Base-by-base conservation (phyloP, 2,329 filamentous ascomycete species). In the Helotiales sp. region DNA sequence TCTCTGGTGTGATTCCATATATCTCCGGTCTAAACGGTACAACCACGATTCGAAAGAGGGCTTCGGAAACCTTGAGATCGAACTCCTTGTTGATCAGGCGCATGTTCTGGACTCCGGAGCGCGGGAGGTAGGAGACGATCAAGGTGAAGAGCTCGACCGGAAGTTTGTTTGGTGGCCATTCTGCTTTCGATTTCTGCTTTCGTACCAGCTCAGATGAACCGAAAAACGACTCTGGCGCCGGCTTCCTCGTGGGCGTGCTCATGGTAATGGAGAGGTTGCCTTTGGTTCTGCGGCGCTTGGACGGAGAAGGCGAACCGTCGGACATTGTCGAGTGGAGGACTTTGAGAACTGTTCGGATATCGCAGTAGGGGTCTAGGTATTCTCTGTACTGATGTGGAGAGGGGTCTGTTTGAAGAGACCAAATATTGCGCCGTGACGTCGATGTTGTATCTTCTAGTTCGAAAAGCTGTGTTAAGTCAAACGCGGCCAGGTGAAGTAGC, bases 1-100 rank as follows among this genome's bases (percentile, higher is more conserved):
- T 63, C 40, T 79, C 77, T 17, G 80, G 79, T 22, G 84, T 77
- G 77, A 84, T 84, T 52, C 83, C 84, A 75, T 87, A 90, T 26
- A 91, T 85, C 70, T 89, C 85, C 1, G 86, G 84, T 49, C 85
- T 86, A 78, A 91, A 92, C 1, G 87, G 87, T 1, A 90, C 86
- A 6, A 91, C 87, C 8, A 89, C 85, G 52, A 86, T 87, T 65
- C 83, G 81, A 75, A 90, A 91, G 54, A 90, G 82, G 47, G 82
- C 80, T 45, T 82, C 80, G 0, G 87, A 88, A 1, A 89, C 82
- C 67, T 85, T 86, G 13, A 76, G 70, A 67, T 90, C 87, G 68
- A 88, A 86, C 64, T 89, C 86, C 43, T 79, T 81, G 73, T 82
- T 86, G 2, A 90, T 88, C 3, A 91, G 79, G 5, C 89, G 86